Evolutionary conservation across 1,139 yeast genomes (phyloP), one percentile per base, ranked within the genome.

Genomic region (Yamadazyma dushanensis): DNA sequence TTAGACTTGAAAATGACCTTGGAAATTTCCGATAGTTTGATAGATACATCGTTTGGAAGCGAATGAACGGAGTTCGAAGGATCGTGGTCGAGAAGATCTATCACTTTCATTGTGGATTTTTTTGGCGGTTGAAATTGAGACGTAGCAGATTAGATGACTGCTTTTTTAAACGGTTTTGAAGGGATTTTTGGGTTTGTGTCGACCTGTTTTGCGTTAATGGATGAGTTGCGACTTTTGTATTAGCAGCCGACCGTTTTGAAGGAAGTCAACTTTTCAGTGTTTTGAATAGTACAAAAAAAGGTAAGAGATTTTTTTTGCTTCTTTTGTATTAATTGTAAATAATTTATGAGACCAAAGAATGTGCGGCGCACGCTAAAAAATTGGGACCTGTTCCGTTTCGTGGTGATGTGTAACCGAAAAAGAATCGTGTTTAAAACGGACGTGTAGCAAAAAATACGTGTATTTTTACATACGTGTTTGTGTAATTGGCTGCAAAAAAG

Each of bases 1-100:
- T 71, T 71, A 33, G 70, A 45, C 48, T 80, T 68, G 46, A 63
- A 68, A 9, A 83, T 63, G 33, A 50, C 32, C 45, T 67, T 68
- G 35, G 67, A 56, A 17, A 66, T 65, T 43, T 70, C 75, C 34
- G 66, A 59, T 29, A 70, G 50, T 36, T 54, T 54, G 25, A 67
- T 65, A 27, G 61, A 44, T 16, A 54, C 54, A 17, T 63, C 66
- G 11, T 59, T 55, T 7, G 58, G 54, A 16, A 59, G 42, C 37
- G 50, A 45, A 34, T 49, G 49, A 18, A 47, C 39, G 6, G 45
- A 36, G 18, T 32, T 18, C 2, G 26, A 14, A 3, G 50, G 43
- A 10, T 40, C 35, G 11, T 36, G 43, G 27, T 48, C 45, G 20
- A 49, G 38, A 19, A 66, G 50, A 39, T 63, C 66, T 34, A 68